These are phyloP conservation scores for Emydomyces testavorans DNA, from an alignment of 2,329 filamentous ascomycete species.

Conservation along the genomic window DNA sequence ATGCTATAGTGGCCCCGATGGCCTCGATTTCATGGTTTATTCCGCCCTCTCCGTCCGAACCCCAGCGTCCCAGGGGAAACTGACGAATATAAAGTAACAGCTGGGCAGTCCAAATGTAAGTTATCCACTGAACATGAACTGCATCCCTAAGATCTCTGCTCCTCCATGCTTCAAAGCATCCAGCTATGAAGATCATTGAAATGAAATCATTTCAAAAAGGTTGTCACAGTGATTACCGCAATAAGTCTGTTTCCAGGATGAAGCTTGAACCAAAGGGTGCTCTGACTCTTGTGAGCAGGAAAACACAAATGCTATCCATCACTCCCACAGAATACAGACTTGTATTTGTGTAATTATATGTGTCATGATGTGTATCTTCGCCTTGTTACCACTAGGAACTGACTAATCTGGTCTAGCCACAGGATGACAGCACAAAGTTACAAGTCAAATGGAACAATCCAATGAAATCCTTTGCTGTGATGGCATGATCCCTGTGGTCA, in stretches of 20 bases:
- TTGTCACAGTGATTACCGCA: not conserved
- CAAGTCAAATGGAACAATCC: not conserved
- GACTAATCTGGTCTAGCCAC: not conserved
- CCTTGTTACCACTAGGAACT: not conserved
- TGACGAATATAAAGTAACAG: too few species aligned
- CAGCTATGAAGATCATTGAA: not conserved
- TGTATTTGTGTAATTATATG: not conserved
- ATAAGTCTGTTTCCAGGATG: not conserved
- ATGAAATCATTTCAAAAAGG: not conserved
- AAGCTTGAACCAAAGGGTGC: not conserved
- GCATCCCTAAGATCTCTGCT: too few species aligned
- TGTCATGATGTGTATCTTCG: not conserved
- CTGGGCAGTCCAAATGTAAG: too few species aligned
- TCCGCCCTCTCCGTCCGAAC: too few species aligned
- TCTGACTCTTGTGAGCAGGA: not conserved
- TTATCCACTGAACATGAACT: too few species aligned
- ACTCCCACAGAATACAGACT: not conserved
- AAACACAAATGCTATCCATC: not conserved
- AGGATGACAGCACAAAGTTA: not conserved
- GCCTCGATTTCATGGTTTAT: not conserved
- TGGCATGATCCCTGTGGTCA: not conserved
- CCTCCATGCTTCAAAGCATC: too few species aligned
- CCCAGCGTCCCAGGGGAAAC: too few species aligned
- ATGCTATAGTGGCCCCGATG: too few species aligned
- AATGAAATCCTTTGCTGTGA: not conserved